These are phyloP conservation scores for Herpetospermum pedunculosum DNA, from an alignment of 306 rosid genomes.

Conservation along the genomic window DNA sequence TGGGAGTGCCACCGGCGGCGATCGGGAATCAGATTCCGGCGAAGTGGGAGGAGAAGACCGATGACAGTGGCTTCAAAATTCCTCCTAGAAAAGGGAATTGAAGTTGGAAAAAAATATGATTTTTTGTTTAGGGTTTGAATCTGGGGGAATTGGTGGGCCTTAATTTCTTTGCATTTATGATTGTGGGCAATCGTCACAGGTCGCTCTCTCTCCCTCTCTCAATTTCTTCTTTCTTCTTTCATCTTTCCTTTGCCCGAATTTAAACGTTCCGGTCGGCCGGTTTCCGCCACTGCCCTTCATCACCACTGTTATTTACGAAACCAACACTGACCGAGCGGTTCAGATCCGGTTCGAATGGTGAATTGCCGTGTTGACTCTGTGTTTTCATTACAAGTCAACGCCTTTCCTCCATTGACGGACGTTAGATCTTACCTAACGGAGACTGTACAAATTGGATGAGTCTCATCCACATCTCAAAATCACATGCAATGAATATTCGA, in stretches of 20 bases:
- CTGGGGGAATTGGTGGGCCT: conserved; percentile 5
- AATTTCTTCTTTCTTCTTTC: background rate
- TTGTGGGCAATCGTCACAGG: conserved; percentile 20
- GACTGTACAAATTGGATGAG: background rate
- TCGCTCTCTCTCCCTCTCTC: conserved; percentile 22
- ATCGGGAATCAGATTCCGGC: background rate
- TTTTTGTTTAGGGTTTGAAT: conserved; percentile 4
- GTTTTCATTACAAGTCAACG: background rate
- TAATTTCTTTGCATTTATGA: conserved; percentile 19
- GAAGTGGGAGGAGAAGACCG: background rate
- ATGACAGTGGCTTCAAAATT: background rate
- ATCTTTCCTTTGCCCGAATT: conserved; percentile 22
- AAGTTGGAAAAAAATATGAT: no score
- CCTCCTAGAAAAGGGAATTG: background rate
- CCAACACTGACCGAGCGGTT: background rate
- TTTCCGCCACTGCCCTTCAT: background rate
- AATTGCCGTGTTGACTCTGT: background rate
- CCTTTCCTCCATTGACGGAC: background rate
- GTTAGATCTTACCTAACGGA: background rate
- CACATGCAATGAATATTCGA: background rate
- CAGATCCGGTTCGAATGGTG: background rate
- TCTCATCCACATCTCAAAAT: background rate
- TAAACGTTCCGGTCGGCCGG: conserved; percentile 39
- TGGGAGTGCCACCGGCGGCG: background rate
- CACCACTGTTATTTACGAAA: background rate